Base-by-base conservation (phyloP, 176 grass and related monocot species). In the Ensete ventricosum region DNA sequence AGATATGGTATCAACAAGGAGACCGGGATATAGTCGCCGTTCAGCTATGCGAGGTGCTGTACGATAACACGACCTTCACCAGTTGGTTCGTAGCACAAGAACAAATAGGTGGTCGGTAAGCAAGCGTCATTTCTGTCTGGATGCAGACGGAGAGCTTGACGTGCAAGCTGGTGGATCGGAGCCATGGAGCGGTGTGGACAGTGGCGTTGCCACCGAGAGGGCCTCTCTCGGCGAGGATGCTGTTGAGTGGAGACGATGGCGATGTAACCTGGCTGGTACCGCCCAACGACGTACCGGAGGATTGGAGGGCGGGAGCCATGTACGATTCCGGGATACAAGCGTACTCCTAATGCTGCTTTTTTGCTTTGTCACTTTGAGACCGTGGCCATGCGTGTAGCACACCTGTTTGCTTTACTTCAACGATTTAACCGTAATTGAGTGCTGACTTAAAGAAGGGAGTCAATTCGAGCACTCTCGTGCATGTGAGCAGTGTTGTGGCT, bases 251-350 rank as follows among this genome's bases (percentile, higher is more conserved):
- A 14, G 64, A 82, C 73, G 67, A 43, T 43, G 50, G 69, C 14
- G 55, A 80, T 59, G 59, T 24, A 53, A 79, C 72, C 49, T 89
- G 84, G 87, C 9, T 89, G 29, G 78, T 89, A 75, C 69, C 86
- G 25, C 79, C 78, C 24, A 87, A 75, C 74, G 82, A 55, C 27
- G 80, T 90, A 74, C 83, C 87, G 1, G 81, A 85, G 59, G 88
- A 92, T 81, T 96, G 85, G 76, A 84, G 58, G 0, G 82, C 89
- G 72, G 78, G 83, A 23, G 80, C 58, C 54, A 73, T 77, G 1
- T 84, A 96, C 75, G 83, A 96, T 82, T 96, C 84, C 60, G 89
- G 82, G 50, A 66, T 90, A 49, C 89, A 86, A 90, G 83, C 82
- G 59, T 58, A 84, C 2, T 17, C 8, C 2, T 60, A 60, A 9